Evolutionary conservation across 2,329 filamentous ascomycete species (phyloP).

Genomic region (Metarhizium brunneum): DNA sequence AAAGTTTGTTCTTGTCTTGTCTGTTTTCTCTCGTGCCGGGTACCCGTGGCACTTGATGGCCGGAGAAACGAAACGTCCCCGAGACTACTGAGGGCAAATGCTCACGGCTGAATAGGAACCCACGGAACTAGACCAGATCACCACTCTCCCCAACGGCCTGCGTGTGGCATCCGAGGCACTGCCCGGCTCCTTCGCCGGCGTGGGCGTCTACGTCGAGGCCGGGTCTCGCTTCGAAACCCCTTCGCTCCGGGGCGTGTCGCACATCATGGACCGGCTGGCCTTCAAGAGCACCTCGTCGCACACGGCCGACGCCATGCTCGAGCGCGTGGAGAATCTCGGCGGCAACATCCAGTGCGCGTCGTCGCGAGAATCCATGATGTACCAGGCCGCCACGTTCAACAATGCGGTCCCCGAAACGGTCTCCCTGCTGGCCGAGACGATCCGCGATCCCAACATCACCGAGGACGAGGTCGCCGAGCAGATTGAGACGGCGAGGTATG

Average conservation of each 20-base stretch:
- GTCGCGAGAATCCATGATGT: slow-evolving; percentile 94
- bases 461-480: slow-evolving; percentile 82
- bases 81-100: not conserved
- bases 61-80: not conserved
- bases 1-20: slow-evolving; percentile 16
- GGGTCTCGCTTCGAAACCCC: slow-evolving; percentile 90
- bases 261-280: slow-evolving; percentile 90
- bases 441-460: slow-evolving; percentile 75
- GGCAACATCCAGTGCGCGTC: slow-evolving; percentile 97
- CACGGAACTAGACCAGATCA: slow-evolving; percentile 77
- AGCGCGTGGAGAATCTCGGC: slow-evolving; percentile 77
- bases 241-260: slow-evolving; percentile 77
- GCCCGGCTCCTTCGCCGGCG: slow-evolving; percentile 86
- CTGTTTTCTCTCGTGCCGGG: not conserved
- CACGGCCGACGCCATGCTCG: slow-evolving; percentile 75
- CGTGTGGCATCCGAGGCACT: slow-evolving; percentile 91
- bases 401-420: slow-evolving; percentile 75
- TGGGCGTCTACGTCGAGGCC: slow-evolving; percentile 92
- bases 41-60: not conserved
- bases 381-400: slow-evolving; percentile 97
- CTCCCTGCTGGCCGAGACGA: slow-evolving; percentile 83
- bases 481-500: slow-evolving; percentile 84
- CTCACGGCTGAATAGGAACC: slow-evolving; percentile 47
- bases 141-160: slow-evolving; percentile 82
- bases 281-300: slow-evolving; percentile 79